phyloP scores from a whole-genome alignment of 1,284 basidiomycete genomes.

The Papiliotrema laurentii region DNA sequence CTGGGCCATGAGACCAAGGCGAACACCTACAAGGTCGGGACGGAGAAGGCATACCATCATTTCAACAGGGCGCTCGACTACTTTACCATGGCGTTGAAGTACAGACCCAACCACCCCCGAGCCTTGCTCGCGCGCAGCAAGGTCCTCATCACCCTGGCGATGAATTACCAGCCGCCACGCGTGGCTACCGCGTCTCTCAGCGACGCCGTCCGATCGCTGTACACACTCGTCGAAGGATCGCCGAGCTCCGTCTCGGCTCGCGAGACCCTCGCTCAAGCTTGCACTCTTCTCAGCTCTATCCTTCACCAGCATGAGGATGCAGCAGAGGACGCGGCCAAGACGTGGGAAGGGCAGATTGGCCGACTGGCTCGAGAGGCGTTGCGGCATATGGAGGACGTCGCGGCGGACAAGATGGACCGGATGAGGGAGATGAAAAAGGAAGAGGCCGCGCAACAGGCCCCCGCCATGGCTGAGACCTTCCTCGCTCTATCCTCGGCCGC shows the following conservation, averaged over 20 bases:
- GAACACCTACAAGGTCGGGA: conserved; percentile 29
- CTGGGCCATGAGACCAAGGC: conserved; percentile 41
- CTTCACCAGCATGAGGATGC: conserved; percentile 24
- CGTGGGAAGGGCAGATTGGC: conserved; percentile 35
- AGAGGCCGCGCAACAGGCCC: conserved; percentile 28
- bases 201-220: conserved; percentile 25
- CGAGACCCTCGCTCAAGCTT: conserved; percentile 27
- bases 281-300: conserved; percentile 23
- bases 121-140: conserved; percentile 36
- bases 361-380: conserved; percentile 35
- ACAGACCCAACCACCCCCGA: conserved; percentile 22
- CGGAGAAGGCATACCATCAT: conserved; percentile 42
- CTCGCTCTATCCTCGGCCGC: conserved; percentile 33
- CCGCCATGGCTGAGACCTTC: conserved; percentile 40
- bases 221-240: conserved; percentile 19
- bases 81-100: conserved; percentile 29
- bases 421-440: conserved; percentile 21
- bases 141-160: conserved; percentile 34
- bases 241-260: conserved; percentile 25
- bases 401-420: conserved; percentile 39
- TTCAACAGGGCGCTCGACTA: conserved; percentile 37
- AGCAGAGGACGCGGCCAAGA: conserved; percentile 22
- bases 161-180: conserved; percentile 28
- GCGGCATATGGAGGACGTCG: conserved; percentile 38
- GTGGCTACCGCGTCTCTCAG: conserved; percentile 25